Conservation (phyloP, 1,284 basidiomycete species). For the Cutaneotrichosporon sp. region DNA sequence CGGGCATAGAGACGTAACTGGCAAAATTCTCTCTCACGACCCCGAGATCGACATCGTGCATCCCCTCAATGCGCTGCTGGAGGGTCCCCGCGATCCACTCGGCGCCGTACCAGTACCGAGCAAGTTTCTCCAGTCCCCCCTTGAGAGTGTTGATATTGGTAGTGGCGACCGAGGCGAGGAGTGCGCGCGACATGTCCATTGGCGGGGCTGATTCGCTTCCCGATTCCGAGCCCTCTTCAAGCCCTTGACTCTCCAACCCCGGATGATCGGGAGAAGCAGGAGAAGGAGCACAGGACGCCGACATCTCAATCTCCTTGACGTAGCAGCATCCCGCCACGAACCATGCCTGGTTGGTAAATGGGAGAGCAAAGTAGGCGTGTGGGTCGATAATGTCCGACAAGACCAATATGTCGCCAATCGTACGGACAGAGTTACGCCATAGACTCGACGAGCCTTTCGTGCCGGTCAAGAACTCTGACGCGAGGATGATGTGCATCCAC, state of each 20-base stretch:
- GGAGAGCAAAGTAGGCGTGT: slow-evolving; percentile 26
- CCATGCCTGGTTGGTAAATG: slow-evolving; percentile 33
- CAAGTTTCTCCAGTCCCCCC: slow-evolving; percentile 27
- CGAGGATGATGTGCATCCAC: slow-evolving; percentile 39
- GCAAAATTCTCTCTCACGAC: slow-evolving; percentile 27
- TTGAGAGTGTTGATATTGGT: slow-evolving; percentile 30
- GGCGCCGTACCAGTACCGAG: slow-evolving; percentile 29
- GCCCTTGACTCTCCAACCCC: too few relatives aligned
- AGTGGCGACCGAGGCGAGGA: slow-evolving; percentile 26
- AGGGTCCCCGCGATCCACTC: slow-evolving; percentile 32
- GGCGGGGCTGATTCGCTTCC: not conserved
- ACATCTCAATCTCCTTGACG: slow-evolving; percentile 26
- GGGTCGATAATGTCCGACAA: slow-evolving; percentile 31
- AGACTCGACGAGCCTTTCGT: slow-evolving; percentile 11
- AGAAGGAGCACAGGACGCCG: not conserved
- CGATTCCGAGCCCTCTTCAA: not conserved
- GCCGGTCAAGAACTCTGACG: slow-evolving; percentile 25
- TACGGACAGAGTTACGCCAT: slow-evolving; percentile 30
- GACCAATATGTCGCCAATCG: slow-evolving; percentile 34
- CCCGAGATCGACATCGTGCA: slow-evolving; percentile 28
- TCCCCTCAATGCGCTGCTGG: slow-evolving; percentile 27
- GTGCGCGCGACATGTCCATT: slow-evolving; percentile 22
- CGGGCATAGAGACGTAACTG: slow-evolving; percentile 30
- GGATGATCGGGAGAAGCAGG: too few relatives aligned
- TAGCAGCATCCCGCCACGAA: slow-evolving; percentile 35